phyloP scores from a whole-genome alignment of 495 filamentous ascomycete genomes.

The Melanomma pulvis-pyrius region DNA sequence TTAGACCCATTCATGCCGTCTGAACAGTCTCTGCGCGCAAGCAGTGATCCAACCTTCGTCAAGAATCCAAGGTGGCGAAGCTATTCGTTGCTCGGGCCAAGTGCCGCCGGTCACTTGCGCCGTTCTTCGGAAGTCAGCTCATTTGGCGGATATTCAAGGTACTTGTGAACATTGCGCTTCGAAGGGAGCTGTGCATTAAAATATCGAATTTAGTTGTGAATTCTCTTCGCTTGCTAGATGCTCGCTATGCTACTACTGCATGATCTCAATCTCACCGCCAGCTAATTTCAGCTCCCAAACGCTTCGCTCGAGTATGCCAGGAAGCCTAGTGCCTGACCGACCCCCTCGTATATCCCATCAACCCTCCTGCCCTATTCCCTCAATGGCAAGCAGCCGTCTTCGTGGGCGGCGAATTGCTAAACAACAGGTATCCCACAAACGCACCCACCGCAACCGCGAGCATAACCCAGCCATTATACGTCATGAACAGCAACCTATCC shows the following conservation, averaged over 20 bases:
- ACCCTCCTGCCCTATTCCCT: not conserved
- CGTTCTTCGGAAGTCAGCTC: not conserved
- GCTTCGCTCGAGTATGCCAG: not conserved
- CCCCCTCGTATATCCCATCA: not conserved
- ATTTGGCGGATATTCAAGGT: not conserved
- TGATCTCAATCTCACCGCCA: not conserved
- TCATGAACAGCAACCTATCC: constrained; percentile 95
- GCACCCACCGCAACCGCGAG: constrained; percentile 85
- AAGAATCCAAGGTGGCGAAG: not conserved
- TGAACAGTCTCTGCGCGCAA: not conserved
- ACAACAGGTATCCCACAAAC: constrained; percentile 83
- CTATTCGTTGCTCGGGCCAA: not conserved
- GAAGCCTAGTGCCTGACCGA: not conserved
- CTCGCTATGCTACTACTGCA: not conserved
- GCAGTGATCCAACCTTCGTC: not conserved
- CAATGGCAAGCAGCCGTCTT: constrained; percentile 93
- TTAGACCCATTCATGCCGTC: not conserved
- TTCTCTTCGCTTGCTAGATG: not conserved
- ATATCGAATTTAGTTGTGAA: too few species aligned
- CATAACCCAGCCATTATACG: constrained; percentile 98
- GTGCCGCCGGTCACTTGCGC: not conserved
- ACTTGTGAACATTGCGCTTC: too few species aligned
- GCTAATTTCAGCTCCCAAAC: not conserved
- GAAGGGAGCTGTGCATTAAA: not conserved
- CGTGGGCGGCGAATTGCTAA: constrained; percentile 63